Evolutionary conservation across 202 grass and related monocot genomes (phyloP).

Genomic region (Musa balbisiana): DNA sequence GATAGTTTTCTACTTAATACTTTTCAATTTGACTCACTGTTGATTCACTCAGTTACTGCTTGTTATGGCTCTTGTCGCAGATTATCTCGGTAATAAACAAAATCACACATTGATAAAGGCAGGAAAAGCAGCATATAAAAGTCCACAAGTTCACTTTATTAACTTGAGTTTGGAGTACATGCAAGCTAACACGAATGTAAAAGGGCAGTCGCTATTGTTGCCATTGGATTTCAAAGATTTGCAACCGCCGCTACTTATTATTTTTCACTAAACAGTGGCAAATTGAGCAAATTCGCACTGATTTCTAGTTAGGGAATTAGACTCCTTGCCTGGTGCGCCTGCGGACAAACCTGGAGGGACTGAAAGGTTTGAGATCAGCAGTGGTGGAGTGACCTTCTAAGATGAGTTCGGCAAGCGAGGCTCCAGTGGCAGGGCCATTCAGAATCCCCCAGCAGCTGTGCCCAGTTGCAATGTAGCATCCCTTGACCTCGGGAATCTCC

Average conservation of each 20-base stretch:
- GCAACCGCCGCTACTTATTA: too few species aligned
- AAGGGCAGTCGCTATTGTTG: background rate
- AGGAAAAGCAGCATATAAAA: background rate
- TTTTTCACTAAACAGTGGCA: background rate
- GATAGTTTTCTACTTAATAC: background rate
- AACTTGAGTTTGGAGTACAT: background rate
- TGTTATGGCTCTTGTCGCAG: background rate
- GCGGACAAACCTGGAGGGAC: conserved; percentile 49
- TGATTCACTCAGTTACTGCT: background rate
- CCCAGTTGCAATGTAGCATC: conserved; percentile 74
- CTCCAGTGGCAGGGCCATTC: conserved; percentile 69
- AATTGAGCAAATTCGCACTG: background rate
- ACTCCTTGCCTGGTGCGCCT: conserved; percentile 27
- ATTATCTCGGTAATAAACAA: too few species aligned
- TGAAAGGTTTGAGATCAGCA: conserved; percentile 53
- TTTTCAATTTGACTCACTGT: background rate
- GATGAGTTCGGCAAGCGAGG: conserved; percentile 65
- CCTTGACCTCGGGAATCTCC: conserved; percentile 53
- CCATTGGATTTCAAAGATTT: background rate
- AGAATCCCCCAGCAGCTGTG: conserved; percentile 93
- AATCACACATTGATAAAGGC: too few species aligned
- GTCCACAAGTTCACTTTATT: background rate
- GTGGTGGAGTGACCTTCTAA: conserved; percentile 51
- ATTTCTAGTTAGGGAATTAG: conserved; percentile 6
- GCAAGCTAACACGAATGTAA: background rate